Evolutionary conservation across 768 basidiomycete genomes (phyloP).

Genomic region (Rhizopogon rudus): DNA sequence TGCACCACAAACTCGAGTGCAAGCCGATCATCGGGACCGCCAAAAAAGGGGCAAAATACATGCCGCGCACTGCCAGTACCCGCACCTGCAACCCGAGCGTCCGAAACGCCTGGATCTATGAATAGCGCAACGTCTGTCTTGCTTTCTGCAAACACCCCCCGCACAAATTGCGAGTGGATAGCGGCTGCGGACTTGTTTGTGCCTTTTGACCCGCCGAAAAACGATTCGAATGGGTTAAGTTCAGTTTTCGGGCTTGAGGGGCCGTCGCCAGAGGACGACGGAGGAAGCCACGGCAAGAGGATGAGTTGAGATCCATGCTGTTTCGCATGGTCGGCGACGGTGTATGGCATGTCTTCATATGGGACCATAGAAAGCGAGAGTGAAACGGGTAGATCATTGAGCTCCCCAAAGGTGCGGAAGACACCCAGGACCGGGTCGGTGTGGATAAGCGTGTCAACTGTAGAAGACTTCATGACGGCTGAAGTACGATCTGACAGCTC

Average conservation of each 20-base stretch:
- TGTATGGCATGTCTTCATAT: constrained; percentile 65
- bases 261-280: constrained; percentile 26
- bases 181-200: constrained; percentile 48
- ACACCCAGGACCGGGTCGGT: constrained; percentile 71
- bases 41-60: constrained; percentile 86
- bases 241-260: constrained; percentile 14
- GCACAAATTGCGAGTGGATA: constrained; percentile 79
- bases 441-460: constrained; percentile 61
- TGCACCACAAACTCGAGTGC: constrained; percentile 81
- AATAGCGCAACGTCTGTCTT: constrained; percentile 80
- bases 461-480: constrained; percentile 77
- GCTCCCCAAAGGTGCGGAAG: constrained; percentile 72
- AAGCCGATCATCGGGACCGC: constrained; percentile 89
- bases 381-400: constrained; percentile 62
- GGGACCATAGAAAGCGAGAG: constrained; percentile 72
- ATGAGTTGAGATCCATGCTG: constrained; percentile 65
- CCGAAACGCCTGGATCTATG: constrained; percentile 58
- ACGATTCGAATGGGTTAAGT: constrained; percentile 69
- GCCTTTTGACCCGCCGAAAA: constrained; percentile 54
- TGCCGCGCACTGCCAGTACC: constrained; percentile 40
- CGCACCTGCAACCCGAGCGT: constrained; percentile 7
- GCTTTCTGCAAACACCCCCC: constrained; percentile 71
- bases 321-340: constrained; percentile 56
- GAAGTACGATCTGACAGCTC: constrained; percentile 88
- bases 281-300: constrained; percentile 76